Evolutionary conservation across 805 yeast species (phyloP).

Genomic region (Millerago galiae): DNA sequence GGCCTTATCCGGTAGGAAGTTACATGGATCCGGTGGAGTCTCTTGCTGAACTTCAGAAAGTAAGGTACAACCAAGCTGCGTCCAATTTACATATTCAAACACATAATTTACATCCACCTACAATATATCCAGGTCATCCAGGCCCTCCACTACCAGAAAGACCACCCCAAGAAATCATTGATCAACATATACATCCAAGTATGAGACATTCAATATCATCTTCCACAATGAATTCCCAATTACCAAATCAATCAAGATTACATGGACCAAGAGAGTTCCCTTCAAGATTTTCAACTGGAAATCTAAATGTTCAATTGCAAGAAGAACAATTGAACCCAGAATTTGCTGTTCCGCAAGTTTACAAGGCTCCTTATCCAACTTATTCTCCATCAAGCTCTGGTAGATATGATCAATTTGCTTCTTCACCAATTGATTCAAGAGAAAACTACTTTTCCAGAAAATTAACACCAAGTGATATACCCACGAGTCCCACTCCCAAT

Average conservation of each 20-base stretch:
- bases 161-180: constrained; percentile 18
- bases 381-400: constrained; percentile 1
- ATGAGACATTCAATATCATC: constrained; percentile 2
- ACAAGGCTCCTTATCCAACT: constrained; percentile 3
- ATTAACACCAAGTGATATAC: not conserved
- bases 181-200: constrained; percentile 9
- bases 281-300: constrained; percentile 5
- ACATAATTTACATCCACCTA: not conserved
- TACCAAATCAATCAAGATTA: constrained; percentile 1
- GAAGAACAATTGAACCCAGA: not conserved
- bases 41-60: not conserved
- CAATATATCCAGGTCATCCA: not conserved
- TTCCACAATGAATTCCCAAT: not conserved
- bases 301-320: not conserved
- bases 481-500: not conserved
- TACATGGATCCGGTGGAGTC: constrained; percentile 4
- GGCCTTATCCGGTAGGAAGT: constrained; percentile 4
- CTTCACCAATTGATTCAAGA: constrained; percentile 7
- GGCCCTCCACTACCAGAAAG: constrained; percentile 21
- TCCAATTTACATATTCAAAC: constrained; percentile 5
- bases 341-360: not conserved
- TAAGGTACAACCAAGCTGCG: not conserved
- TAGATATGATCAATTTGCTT: constrained; percentile 7
- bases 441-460: constrained; percentile 1
- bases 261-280: constrained; percentile 22